Base-by-base conservation (phyloP, 2,329 filamentous ascomycete species). In the Xylariaceae sp. region DNA sequence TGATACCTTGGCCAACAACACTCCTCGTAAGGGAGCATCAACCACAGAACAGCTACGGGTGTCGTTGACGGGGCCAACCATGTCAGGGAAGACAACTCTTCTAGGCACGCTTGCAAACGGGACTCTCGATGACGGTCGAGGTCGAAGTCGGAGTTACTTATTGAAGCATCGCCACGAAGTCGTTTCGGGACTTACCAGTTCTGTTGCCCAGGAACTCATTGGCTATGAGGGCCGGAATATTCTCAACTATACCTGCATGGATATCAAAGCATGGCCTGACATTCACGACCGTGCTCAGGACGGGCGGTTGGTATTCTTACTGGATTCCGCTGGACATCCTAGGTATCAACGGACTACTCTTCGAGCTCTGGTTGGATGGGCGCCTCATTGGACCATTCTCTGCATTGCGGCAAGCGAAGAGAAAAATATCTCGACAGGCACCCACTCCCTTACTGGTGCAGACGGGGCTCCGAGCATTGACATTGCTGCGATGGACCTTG, bases 91-190 rank as follows among this genome's bases (percentile, higher is more conserved):
- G 73, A 96, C 93, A 1, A 95, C 90, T 37, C 76, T 99, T 18
- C 75, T 99, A 0, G 94, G 94, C 0, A 96, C 90, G 0, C 75
- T 99, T 30, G 93, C 90, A 0, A 96, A 91, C 0, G 92, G 92
- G 1, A 88, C 87, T 1, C 78, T 96, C 15, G 94, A 99, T 71
- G 97, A 97, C 72, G 93, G 93, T 0, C 82, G 92, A 63, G 94
- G 94, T 0, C 94, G 92, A 71, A 96, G 91, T 71, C 85, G 94
- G 56, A 79, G 97, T 30, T 93, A 90, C 68, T 80, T 97, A 54
- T 78, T 99, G 35, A 96, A 92, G 71, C 94, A 99, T 74, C 86
- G 90, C 9, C 94, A 99, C 71, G 94, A 99, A 72, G 89, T 97
- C 59, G 88, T 83, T 2, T 95, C 93, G 2, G 94, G 94, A 0